Percentiles rank a stretch among this genome's conserved stretches.
phyloP scores from a whole-genome alignment of 495 filamentous ascomycete species.

The Aspergillus avenaceus region DNA sequence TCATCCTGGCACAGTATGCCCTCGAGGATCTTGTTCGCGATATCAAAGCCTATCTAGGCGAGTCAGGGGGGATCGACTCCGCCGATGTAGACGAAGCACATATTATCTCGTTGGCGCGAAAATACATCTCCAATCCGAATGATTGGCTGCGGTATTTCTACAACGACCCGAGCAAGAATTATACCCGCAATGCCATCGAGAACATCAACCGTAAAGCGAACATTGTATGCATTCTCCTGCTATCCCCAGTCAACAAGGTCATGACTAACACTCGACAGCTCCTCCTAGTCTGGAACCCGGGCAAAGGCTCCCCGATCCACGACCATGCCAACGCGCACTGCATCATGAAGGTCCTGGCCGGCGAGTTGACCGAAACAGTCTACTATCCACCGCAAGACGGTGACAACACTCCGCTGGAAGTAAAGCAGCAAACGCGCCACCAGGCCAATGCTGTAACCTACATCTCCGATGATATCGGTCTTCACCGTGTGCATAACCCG shows the following conservation, averaged over 20 bases:
- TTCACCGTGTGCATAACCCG: conserved; percentile 77
- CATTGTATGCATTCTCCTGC: conserved; percentile 20
- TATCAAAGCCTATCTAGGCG: conserved; percentile 27
- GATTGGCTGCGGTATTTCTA: conserved; percentile 32
- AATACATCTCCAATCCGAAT: conserved; percentile 28
- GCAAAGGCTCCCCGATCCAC: conserved; percentile 75
- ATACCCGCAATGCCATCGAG: conserved; percentile 35
- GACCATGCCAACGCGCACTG: conserved; percentile 83
- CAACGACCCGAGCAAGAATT: conserved; percentile 35
- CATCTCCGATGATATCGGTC: conserved; percentile 74
- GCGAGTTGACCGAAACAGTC: conserved; percentile 68
- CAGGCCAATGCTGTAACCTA: conserved; percentile 63
- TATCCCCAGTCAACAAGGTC: background rate
- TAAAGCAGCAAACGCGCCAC: conserved; percentile 27
- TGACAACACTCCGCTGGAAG: conserved; percentile 14
- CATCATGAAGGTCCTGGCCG: conserved; percentile 50
- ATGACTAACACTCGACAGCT: conserved; percentile 43
- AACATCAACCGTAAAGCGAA: conserved; percentile 38
- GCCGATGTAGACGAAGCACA: conserved; percentile 25
- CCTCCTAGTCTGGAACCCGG: conserved; percentile 84
- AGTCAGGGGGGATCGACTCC: conserved; percentile 25
- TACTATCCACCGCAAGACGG: conserved; percentile 60
- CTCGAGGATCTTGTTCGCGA: conserved; percentile 26
- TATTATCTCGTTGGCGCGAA: conserved; percentile 25
- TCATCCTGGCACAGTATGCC: conserved; percentile 8